Evolutionary conservation across 208 protist genomes (phyloP).

Genomic region (Acanthamoeba castellanii): DNA sequence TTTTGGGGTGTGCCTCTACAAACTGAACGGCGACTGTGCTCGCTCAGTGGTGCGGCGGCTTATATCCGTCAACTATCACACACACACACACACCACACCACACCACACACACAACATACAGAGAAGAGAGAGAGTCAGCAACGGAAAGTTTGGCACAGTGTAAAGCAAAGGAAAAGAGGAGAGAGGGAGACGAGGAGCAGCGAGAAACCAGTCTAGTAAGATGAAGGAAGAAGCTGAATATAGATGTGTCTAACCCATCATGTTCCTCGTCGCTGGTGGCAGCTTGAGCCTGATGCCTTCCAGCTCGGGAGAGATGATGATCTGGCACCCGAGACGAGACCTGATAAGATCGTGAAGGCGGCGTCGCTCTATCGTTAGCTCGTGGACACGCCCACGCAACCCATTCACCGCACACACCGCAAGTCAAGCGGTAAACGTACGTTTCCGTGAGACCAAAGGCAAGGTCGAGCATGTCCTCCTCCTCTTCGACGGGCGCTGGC

Average conservation of each 20-base stretch:
- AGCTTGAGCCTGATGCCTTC: conserved; percentile 80
- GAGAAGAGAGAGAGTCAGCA: too few relatives aligned
- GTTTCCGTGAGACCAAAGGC: conserved; percentile 85
- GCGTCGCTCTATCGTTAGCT: not conserved
- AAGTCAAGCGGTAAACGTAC: conserved; percentile 4
- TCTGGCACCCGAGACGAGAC: conserved; percentile 84
- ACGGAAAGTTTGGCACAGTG: not conserved
- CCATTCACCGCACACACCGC: not conserved
- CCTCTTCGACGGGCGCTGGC: conserved; percentile 94
- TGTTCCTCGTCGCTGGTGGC: conserved; percentile 81
- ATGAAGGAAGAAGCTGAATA: not conserved
- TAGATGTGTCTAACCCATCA: conserved; percentile 44
- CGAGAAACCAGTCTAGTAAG: not conserved
- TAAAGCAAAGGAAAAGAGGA: too few relatives aligned
- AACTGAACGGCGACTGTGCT: not conserved
- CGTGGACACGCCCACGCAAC: not conserved
- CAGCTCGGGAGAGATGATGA: conserved; percentile 80
- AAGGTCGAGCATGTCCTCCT: conserved; percentile 88
- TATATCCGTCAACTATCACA: not conserved
- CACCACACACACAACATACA: not conserved
- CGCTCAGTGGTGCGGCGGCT: not conserved
- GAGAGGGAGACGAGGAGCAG: too few relatives aligned
- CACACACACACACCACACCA: not conserved
- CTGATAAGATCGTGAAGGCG: conserved; percentile 31
- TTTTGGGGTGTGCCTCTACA: not conserved